These are phyloP conservation scores for Geotrichum cucujoidarum DNA, from an alignment of 1,139 yeast species.

Conservation along the genomic window DNA sequence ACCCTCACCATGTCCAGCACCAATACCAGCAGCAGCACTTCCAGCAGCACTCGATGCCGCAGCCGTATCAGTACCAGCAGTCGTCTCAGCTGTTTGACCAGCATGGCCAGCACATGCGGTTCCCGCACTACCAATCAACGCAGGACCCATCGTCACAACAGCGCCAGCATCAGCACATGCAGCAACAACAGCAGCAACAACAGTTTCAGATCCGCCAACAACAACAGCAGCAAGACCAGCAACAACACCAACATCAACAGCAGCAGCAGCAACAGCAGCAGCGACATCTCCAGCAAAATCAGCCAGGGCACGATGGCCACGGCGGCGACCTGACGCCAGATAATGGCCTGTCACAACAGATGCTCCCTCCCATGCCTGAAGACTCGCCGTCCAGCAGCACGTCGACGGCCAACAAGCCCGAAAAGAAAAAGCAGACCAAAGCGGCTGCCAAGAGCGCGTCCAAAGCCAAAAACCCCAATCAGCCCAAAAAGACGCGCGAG, in stretches of 20 bases:
- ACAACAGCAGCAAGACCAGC: slow-evolving; percentile 1
- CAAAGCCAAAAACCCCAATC: not conserved
- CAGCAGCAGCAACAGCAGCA: slow-evolving; percentile 1
- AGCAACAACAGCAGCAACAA: slow-evolving; percentile 3
- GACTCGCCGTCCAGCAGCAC: not conserved
- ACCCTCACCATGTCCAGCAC: not conserved
- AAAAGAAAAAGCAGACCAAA: not conserved
- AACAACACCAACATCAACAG: not conserved
- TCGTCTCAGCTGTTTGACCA: not conserved
- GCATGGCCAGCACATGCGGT: not conserved
- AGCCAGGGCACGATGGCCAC: not conserved
- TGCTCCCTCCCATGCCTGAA: slow-evolving; percentile 6
- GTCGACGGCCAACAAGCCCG: not conserved
- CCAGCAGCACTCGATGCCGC: slow-evolving; percentile 10
- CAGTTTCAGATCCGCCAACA: not conserved
- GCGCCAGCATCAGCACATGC: slow-evolving; percentile 9
- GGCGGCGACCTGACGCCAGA: not conserved
- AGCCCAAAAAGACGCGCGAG: not conserved
- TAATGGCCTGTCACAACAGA: slow-evolving; percentile 2
- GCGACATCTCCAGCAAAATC: not conserved
- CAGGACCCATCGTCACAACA: slow-evolving; percentile 7
- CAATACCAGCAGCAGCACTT: not conserved
- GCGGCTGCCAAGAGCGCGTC: not conserved
- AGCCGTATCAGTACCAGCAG: slow-evolving; percentile 4
- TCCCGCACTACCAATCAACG: not conserved